These are phyloP conservation scores for Radiomyces spectabilis DNA, from an alignment of 192 early-diverging fungal genomes.

Conservation along the genomic window DNA sequence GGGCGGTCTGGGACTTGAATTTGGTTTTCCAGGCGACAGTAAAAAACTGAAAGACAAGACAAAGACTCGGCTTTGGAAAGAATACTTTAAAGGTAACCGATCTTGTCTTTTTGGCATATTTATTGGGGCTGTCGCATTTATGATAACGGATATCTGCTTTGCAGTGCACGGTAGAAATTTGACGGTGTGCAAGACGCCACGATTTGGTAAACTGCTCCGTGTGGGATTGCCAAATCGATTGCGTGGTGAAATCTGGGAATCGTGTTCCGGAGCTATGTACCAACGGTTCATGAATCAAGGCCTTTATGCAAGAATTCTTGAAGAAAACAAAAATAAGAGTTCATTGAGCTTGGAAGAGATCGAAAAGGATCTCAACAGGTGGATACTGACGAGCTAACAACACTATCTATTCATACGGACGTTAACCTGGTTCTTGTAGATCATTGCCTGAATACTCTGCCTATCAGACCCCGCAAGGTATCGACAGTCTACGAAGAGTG, in stretches of 20 bases:
- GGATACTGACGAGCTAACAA: background rate
- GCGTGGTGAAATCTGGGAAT: conserved; percentile 89
- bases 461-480: conserved; percentile 76
- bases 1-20: conserved; percentile 64
- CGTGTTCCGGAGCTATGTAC: conserved; percentile 75
- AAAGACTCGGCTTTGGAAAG: conserved; percentile 26
- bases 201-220: conserved; percentile 74
- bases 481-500: conserved; percentile 74
- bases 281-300: conserved; percentile 76
- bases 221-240: conserved; percentile 75
- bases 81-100: conserved; percentile 37
- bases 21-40: conserved; percentile 65
- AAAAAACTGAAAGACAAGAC: conserved; percentile 36
- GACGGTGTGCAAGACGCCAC: conserved; percentile 68
- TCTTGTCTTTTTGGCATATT: background rate
- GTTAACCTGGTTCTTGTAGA: conserved; percentile 11
- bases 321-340: conserved; percentile 49
- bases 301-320: conserved; percentile 58
- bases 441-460: conserved; percentile 80
- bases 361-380: conserved; percentile 79
- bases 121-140: no score
- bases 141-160: background rate
- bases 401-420: background rate
- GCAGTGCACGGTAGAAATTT: conserved; percentile 72
- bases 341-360: conserved; percentile 83